Conservation (phyloP, 805 yeast species). For the Metschnikowia anglica region DNA sequence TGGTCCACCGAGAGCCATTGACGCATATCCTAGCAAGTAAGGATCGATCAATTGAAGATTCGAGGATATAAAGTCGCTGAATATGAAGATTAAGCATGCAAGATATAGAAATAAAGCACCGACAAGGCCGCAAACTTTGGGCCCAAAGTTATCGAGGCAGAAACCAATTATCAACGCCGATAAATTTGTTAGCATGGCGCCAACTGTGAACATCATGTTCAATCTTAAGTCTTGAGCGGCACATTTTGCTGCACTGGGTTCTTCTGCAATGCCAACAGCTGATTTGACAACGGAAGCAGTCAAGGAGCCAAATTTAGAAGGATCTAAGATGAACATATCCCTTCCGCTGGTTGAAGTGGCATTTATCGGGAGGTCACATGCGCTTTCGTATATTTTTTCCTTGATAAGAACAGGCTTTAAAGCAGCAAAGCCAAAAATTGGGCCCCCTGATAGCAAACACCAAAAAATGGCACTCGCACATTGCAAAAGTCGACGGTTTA, state of each 20-base stretch:
- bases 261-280: constrained; percentile 13
- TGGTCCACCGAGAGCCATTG: constrained; percentile 59
- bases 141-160: constrained; percentile 50
- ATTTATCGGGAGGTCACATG: constrained; percentile 32
- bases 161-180: constrained; percentile 53
- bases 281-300: constrained; percentile 7
- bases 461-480: constrained; percentile 51
- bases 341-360: constrained; percentile 11
- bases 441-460: constrained; percentile 58
- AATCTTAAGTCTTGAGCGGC: constrained; percentile 53
- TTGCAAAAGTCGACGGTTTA: constrained; percentile 30
- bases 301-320: constrained; percentile 12
- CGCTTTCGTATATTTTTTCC: constrained; percentile 46
- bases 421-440: constrained; percentile 61
- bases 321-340: constrained; percentile 17
- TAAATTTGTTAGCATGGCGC: constrained; percentile 55
- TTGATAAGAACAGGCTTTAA: constrained; percentile 51
- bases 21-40: constrained; percentile 49
- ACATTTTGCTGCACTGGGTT: constrained; percentile 43
- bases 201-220: constrained; percentile 59
- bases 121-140: constrained; percentile 51
- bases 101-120: constrained; percentile 48
- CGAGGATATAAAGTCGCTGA: constrained; percentile 29
- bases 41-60: constrained; percentile 41
- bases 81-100: constrained; percentile 48